Evolutionary conservation across 148 eudicot species (phyloP).

Genomic region (Chenopodium album): DNA sequence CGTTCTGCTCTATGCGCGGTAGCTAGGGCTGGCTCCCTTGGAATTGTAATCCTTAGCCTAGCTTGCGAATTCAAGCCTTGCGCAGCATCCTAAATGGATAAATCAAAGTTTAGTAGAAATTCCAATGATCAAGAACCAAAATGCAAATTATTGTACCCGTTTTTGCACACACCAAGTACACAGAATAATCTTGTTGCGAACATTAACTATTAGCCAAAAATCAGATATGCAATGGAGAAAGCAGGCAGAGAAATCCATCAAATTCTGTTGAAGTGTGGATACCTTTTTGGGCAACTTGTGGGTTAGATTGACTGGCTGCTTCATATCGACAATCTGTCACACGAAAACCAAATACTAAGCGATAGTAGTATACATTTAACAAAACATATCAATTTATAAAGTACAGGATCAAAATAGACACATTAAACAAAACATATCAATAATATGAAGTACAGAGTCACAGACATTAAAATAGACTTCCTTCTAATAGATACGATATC

Average conservation of each 20-base stretch:
- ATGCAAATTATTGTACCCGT: background rate
- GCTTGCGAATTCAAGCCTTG: conserved; percentile 30
- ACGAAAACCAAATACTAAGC: conserved; percentile 14
- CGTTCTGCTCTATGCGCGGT: conserved; percentile 77
- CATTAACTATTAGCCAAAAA: background rate
- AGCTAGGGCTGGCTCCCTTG: conserved; percentile 80
- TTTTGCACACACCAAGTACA: background rate
- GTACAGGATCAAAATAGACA: background rate
- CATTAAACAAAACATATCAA: background rate
- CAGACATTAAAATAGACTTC: no score
- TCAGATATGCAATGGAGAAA: background rate
- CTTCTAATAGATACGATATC: background rate
- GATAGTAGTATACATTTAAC: background rate
- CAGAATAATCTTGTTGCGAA: background rate
- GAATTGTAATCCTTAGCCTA: conserved; percentile 68
- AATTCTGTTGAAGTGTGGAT: background rate
- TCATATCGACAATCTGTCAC: conserved; percentile 55
- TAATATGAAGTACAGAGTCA: background rate
- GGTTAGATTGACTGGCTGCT: conserved; percentile 54
- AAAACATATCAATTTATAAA: background rate
- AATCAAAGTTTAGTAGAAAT: conserved; percentile 10
- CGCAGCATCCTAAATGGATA: conserved; percentile 46
- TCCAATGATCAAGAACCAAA: background rate
- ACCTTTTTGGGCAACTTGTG: conserved; percentile 83
- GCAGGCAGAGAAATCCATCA: conserved; percentile 1